Evolutionary conservation across 2,329 filamentous ascomycete species (phyloP).

Genomic region (Chrysoporthe cubensis): DNA sequence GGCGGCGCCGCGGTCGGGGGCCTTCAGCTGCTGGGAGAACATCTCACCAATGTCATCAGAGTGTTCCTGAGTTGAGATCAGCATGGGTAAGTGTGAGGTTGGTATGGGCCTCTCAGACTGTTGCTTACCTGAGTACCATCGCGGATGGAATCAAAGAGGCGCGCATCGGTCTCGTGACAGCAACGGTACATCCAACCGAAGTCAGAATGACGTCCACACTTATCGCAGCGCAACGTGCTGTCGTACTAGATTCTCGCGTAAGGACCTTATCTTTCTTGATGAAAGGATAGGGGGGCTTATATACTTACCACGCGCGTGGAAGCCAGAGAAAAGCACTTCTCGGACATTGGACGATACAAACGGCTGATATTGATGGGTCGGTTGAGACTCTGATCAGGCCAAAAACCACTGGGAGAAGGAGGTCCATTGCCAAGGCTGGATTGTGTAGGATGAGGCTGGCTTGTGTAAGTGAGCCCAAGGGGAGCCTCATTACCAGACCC

Average conservation of each 20-base stretch:
- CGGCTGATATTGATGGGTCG: neutral
- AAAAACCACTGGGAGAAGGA: neutral
- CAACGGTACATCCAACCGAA: slow-evolving; percentile 78
- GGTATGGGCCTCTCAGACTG: slow-evolving; percentile 18
- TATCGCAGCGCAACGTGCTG: slow-evolving; percentile 54
- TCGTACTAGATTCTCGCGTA: slow-evolving; percentile 70
- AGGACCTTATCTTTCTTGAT: slow-evolving; percentile 46
- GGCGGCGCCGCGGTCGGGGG: slow-evolving; percentile 46
- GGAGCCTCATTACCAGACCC: neutral
- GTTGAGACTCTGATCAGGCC: neutral
- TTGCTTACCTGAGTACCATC: slow-evolving; percentile 25
- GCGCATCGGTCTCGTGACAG: slow-evolving; percentile 61
- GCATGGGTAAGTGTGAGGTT: slow-evolving; percentile 32
- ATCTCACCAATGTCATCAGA: slow-evolving; percentile 43
- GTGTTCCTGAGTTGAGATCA: slow-evolving; percentile 25
- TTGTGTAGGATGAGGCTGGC: neutral
- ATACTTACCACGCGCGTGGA: slow-evolving; percentile 27
- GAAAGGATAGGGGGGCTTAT: slow-evolving; percentile 10
- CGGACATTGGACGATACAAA: slow-evolving; percentile 3
- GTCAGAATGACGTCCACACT: slow-evolving; percentile 59
- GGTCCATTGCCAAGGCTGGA: neutral
- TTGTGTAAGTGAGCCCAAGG: neutral
- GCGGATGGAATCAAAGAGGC: slow-evolving; percentile 42
- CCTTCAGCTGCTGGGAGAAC: slow-evolving; percentile 39
- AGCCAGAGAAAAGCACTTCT: slow-evolving; percentile 26